phyloP scores from a whole-genome alignment of 768 basidiomycete species.

The Hebeloma cylindrosporum region DNA sequence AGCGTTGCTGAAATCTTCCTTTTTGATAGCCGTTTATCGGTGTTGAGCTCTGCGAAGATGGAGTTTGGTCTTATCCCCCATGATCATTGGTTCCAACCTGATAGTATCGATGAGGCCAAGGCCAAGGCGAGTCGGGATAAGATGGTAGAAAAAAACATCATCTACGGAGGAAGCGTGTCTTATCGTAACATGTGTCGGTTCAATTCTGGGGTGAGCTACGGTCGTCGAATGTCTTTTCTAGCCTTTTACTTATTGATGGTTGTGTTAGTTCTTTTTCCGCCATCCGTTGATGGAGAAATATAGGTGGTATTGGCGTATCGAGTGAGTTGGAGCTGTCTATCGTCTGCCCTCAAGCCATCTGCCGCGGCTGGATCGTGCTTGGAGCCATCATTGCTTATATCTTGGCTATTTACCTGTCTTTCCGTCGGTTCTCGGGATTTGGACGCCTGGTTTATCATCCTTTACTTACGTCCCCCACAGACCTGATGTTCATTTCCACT shows the following conservation, averaged over 20 bases:
- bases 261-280: constrained; percentile 63
- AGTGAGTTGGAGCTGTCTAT: constrained; percentile 39
- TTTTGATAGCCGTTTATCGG: constrained; percentile 26
- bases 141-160: constrained; percentile 52
- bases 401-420: background rate
- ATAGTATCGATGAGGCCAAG: constrained; percentile 69
- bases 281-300: constrained; percentile 66
- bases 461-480: constrained; percentile 37
- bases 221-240: background rate
- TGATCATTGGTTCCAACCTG: constrained; percentile 73
- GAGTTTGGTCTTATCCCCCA: constrained; percentile 63
- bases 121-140: constrained; percentile 56
- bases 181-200: constrained; percentile 69
- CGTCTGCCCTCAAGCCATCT: background rate
- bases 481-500: constrained; percentile 75
- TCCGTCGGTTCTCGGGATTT: background rate
- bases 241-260: constrained; percentile 1
- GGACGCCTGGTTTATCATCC: background rate
- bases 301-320: constrained; percentile 80
- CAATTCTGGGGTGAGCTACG: constrained; percentile 54
- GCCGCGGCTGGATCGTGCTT: background rate
- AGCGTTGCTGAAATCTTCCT: background rate
- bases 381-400: no score
- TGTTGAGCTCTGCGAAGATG: constrained; percentile 27
- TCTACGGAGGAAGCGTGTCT: constrained; percentile 42